Base-by-base conservation (phyloP, 495 filamentous ascomycete species). In the Lophiostoma macrostomum region DNA sequence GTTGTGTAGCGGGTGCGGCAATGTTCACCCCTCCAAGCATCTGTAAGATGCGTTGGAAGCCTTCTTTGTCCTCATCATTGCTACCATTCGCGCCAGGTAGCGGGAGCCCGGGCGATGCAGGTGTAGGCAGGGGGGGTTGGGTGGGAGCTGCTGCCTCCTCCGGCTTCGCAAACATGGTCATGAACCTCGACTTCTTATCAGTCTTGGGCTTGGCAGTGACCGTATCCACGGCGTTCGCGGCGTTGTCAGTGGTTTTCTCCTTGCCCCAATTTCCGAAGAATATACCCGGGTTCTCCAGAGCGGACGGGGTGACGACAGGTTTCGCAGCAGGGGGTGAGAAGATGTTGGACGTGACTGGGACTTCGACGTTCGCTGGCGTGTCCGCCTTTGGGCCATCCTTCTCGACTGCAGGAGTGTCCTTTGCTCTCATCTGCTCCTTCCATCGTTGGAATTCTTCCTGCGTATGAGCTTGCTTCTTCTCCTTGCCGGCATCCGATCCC, bases 401-500 rank as follows among this genome's bases (percentile, higher is more conserved):
- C 53, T 81, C 77, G 30, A 70, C 77, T 4, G 50, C 67, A 65
- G 64, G 64, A 59, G 58, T 43, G 62, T 70, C 70, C 42, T 67
- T 71, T 23, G 84, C 82, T 67, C 91, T 95, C 91, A 95, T 94
- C 41, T 73, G 75, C 58, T 93, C 88, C 72, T 96, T 96, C 82
- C 94, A 98, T 53, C 85, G 85, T 69, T 96, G 85, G 67, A 98
- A 97, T 48, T 97, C 90, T 63, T 94, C 90, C 64, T 87, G 84
- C 8, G 87, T 95, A 64, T 86, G 87, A 14, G 76, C 81, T 49
- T 82, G 72, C 47, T 75, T 80, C 36, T 76, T 67, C 22, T 66
- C 60, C 16, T 65, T 61, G 2, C 30, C 50, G 7, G 27, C 56
- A 0, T 55, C 36, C n/a, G 63, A 50, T 32, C 70, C 71, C 66